A percentile compares a stretch with the other conserved stretches of the same genome.
These are phyloP conservation scores for Phycomyces blakesleeanus DNA, from an alignment of 192 early-diverging fungal genomes.

Conservation along the genomic window DNA sequence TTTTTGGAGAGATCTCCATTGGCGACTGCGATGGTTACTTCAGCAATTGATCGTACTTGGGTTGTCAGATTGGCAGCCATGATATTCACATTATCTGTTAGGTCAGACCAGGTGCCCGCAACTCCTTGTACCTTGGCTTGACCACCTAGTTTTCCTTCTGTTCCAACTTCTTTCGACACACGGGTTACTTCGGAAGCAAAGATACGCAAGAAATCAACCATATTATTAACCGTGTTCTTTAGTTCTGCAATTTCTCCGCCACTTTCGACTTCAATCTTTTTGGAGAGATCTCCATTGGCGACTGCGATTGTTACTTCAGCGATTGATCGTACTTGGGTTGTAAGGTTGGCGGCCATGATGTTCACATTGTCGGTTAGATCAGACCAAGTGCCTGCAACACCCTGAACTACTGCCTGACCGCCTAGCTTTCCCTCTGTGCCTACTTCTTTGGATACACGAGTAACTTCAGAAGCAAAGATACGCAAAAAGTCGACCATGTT, in stretches of 20 bases:
- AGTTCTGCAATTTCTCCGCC: constrained; percentile 55
- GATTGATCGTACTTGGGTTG: constrained; percentile 58
- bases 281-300: constrained; percentile 52
- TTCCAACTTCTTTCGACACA: constrained; percentile 58
- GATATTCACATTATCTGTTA: constrained; percentile 60
- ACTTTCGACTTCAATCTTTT: constrained; percentile 45
- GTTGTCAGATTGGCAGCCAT: constrained; percentile 62
- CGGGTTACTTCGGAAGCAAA: constrained; percentile 56
- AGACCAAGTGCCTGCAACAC: constrained; percentile 56
- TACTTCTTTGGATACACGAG: constrained; percentile 60
- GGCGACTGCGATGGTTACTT: constrained; percentile 52
- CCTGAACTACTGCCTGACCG: constrained; percentile 49
- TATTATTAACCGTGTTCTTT: constrained; percentile 53
- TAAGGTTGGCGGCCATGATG: constrained; percentile 57
- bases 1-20: constrained; percentile 50
- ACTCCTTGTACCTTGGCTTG: constrained; percentile 49
- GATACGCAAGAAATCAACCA: constrained; percentile 54
- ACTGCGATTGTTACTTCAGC: constrained; percentile 54
- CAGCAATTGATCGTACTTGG: constrained; percentile 57
- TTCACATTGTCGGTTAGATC: constrained; percentile 61
- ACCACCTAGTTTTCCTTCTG: constrained; percentile 58
- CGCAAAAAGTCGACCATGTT: constrained; percentile 63
- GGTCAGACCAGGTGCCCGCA: constrained; percentile 56
- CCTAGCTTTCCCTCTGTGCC: constrained; percentile 58
- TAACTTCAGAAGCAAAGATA: constrained; percentile 57